phyloP scores from a whole-genome alignment of 2,329 filamentous ascomycete species.

The Paecilomyces sp. region DNA sequence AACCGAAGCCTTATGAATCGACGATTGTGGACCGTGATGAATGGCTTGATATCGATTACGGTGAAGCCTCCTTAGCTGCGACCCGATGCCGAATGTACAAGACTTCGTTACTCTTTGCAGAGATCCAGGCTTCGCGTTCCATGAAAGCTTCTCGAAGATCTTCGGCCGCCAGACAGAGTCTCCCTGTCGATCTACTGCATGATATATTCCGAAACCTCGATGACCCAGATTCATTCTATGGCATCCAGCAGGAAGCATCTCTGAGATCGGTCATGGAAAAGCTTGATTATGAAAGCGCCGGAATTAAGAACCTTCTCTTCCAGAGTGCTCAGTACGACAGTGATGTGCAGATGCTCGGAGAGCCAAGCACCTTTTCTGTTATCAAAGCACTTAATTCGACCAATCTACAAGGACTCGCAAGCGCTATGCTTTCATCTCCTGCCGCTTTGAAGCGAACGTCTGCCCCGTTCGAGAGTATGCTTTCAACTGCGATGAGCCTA shows the following conservation, averaged over 20 bases:
- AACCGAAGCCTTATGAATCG: constrained; percentile 64
- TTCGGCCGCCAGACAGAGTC: constrained; percentile 47
- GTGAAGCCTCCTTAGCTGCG: constrained; percentile 63
- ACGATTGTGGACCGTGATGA: constrained; percentile 70
- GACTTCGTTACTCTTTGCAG: constrained; percentile 74
- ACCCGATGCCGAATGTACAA: constrained; percentile 77
- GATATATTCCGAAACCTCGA: constrained; percentile 86
- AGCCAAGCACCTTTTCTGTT: constrained; percentile 59
- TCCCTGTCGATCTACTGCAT: constrained; percentile 64
- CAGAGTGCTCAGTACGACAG: constrained; percentile 87
- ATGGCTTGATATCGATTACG: constrained; percentile 82
- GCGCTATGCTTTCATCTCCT: constrained; percentile 63
- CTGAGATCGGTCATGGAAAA: constrained; percentile 71
- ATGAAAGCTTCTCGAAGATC: constrained; percentile 58
- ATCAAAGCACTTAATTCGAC: constrained; percentile 71
- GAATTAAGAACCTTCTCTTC: constrained; percentile 80
- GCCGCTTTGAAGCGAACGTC: constrained; percentile 43
- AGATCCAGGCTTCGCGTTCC: constrained; percentile 58
- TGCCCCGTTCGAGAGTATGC: constrained; percentile 61
- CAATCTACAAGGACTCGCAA: constrained; percentile 78
- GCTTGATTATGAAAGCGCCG: constrained; percentile 83
- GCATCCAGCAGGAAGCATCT: constrained; percentile 70
- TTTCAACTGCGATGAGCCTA: constrained; percentile 71
- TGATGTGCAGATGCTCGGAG: constrained; percentile 57
- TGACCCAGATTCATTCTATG: constrained; percentile 94